Evolutionary conservation across 1,284 basidiomycete species (phyloP), one percentile per base, ranked within the genome.

Genomic region (Spongispora temasekensis): DNA sequence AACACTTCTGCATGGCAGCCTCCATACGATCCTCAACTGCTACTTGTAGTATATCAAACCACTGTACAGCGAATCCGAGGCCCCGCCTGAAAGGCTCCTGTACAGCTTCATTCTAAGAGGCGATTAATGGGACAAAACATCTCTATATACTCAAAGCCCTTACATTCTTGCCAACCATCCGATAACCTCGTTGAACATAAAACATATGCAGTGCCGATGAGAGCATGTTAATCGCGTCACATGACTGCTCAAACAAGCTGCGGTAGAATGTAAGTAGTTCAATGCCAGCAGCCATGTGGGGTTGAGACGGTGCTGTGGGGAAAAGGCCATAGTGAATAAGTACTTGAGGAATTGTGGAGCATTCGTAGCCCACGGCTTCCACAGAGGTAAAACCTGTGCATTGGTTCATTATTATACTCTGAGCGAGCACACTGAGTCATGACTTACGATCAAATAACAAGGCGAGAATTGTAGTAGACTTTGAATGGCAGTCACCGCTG

Each of bases 401-500:
- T 2, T n/a, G n/a, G 7, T 5, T 44, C 23, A 30, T 32, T 21
- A 23, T n/a, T n/a, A n/a, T n/a, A n/a, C n/a, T n/a, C n/a, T n/a
- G n/a, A n/a, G n/a, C n/a, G 23, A 37, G 13, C 15, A 23, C 17
- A 48, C 4, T 17, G 17, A n/a, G 28, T 9, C 1, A 21, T 3
- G 6, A 55, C 52, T 23, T 48, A 58, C 32, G 10, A 12, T 58
- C 37, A 46, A 48, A 53, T n/a, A n/a, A 55, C 55, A 12, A 58
- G 40, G 19, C 57, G 54, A 13, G 46, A 54, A 46, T 21, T 27
- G 32, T 8, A 30, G 34, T 10, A 1, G 25, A 15, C 31, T 57
- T n/a, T 30, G 30, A 17, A 30, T 4, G 23, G 51, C 15, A 8
- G 31, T 6, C 4, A n/a, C n/a, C n/a, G n/a, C n/a, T n/a, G n/a